Percentiles rank a stretch among this genome's conserved stretches.
phyloP scores from a whole-genome alignment of 2,329 filamentous ascomycete species.

The Alternaria panax region DNA sequence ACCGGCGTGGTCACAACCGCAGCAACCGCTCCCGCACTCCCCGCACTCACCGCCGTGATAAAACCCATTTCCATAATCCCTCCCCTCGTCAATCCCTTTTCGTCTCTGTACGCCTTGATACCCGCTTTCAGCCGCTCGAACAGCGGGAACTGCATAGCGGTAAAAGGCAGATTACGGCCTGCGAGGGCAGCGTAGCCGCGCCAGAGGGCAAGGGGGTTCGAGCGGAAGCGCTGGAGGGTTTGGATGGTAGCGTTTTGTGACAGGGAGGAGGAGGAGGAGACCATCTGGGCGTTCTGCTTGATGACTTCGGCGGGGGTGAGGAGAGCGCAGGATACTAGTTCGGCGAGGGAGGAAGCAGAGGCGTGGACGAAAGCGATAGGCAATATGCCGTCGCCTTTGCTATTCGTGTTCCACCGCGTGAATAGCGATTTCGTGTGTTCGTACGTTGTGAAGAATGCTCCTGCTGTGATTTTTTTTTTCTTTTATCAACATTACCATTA shows the following conservation, averaged over 20 bases:
- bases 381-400: slow-evolving; percentile 53
- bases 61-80: slow-evolving; percentile 70
- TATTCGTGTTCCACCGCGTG: slow-evolving; percentile 55
- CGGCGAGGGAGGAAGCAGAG: slow-evolving; percentile 75
- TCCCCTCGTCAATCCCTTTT: slow-evolving; percentile 46
- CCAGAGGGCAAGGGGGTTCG: slow-evolving; percentile 64
- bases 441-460: slow-evolving; percentile 90
- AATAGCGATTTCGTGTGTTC: slow-evolving; percentile 76
- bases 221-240: slow-evolving; percentile 64
- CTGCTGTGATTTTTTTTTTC: too few relatives aligned
- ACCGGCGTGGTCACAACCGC: slow-evolving; percentile 86
- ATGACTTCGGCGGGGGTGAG: slow-evolving; percentile 89
- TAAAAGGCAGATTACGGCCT: slow-evolving; percentile 85
- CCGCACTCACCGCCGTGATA: slow-evolving; percentile 77
- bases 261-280: slow-evolving; percentile 48
- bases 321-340: slow-evolving; percentile 85
- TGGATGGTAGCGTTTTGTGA: slow-evolving; percentile 60
- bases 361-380: slow-evolving; percentile 76
- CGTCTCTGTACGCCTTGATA: slow-evolving; percentile 58
- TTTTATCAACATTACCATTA: too few relatives aligned
- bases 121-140: slow-evolving; percentile 74
- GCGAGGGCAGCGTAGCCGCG: slow-evolving; percentile 82
- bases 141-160: slow-evolving; percentile 85
- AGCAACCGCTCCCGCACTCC: slow-evolving; percentile 74
- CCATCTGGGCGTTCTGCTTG: slow-evolving; percentile 93